Base-by-base conservation (phyloP, 2,329 filamentous ascomycete species). In the Gliomastix tumulicola region DNA sequence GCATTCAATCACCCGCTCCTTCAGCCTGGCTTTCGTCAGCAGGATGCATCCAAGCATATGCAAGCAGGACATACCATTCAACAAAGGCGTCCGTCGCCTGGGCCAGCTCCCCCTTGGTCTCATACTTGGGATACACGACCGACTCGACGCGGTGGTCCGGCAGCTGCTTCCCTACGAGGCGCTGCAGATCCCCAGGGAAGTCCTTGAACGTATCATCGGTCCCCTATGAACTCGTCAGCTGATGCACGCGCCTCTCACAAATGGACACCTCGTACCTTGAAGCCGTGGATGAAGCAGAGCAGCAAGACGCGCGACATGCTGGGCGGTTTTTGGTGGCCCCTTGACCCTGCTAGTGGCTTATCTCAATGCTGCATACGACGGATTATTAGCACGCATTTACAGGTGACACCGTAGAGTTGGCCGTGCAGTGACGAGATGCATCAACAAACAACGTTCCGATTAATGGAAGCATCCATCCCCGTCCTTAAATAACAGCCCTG, bases 1-100 rank as follows among this genome's bases (percentile, higher is more conserved):
- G 13, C 90, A 66, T 33, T 89, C 83, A 55, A 90, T 88, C 25
- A 94, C 84, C 44, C 79, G 79, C 52, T 88, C 80, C 50, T 86
- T 83, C 32, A 94, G 71, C 84, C 82, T 86, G 31, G 4, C 7
- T 33, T 6, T 19, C n/a, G 19, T 27, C 16, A 28, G n/a, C 7
- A 21, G n/a, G 21, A 15, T 11, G 15, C 19, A 17, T 17, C 19
- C 32, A 7, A 15, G 6, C 2, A 11, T 31, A 12, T 30, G 18
- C 8, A 17, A 12, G 20, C 6, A 6, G 11, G 9, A 30, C 49
- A 20, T 51, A 69, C 69, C 70, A 74, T 53, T 57, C 61, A 6
- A 72, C 48, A 20, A 74, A 71, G 1, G 58, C 57, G 6, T 55
- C 54, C 2, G 66, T 60, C 42, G 66, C 68, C 40, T 68, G 55